phyloP scores from a whole-genome alignment of 2,329 filamentous ascomycete species.

The Colletotrichum liaoningense region DNA sequence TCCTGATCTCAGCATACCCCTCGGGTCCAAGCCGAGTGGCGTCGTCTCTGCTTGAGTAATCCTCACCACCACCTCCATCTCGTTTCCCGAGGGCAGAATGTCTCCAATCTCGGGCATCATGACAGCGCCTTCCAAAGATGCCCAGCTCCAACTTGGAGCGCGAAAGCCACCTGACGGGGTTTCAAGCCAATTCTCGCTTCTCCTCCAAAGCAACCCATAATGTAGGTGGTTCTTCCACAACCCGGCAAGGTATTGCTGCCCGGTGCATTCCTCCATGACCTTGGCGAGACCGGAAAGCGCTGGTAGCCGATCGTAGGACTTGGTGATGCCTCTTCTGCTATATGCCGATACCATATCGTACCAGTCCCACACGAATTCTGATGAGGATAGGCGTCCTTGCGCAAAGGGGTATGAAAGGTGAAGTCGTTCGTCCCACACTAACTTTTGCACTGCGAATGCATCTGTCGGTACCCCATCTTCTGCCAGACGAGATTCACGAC shows the following conservation, averaged over 20 bases:
- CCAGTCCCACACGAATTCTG: conserved; percentile 4
- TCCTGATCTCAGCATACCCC: background rate
- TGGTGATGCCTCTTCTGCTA: background rate
- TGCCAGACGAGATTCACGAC: background rate
- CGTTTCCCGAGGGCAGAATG: background rate
- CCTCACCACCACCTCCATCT: background rate
- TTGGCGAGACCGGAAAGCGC: conserved; percentile 1
- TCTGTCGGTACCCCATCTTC: background rate
- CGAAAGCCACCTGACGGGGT: background rate
- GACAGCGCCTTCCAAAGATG: background rate
- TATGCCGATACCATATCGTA: conserved; percentile 6
- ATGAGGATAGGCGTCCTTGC: background rate
- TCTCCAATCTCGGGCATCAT: background rate
- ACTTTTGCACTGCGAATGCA: background rate
- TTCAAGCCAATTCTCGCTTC: background rate
- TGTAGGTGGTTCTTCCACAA: background rate
- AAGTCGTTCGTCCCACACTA: background rate
- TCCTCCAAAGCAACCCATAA: background rate
- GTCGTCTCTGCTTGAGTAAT: background rate
- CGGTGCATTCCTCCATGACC: background rate
- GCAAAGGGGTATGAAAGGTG: background rate
- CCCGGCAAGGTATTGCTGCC: background rate
- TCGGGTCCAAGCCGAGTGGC: background rate
- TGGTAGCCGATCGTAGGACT: background rate
- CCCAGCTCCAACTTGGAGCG: conserved; percentile 6